Percentiles rank a stretch among this genome's conserved stretches.
phyloP scores from a whole-genome alignment of 495 filamentous ascomycete species.

The Hypomontagnella submonticulosa region DNA sequence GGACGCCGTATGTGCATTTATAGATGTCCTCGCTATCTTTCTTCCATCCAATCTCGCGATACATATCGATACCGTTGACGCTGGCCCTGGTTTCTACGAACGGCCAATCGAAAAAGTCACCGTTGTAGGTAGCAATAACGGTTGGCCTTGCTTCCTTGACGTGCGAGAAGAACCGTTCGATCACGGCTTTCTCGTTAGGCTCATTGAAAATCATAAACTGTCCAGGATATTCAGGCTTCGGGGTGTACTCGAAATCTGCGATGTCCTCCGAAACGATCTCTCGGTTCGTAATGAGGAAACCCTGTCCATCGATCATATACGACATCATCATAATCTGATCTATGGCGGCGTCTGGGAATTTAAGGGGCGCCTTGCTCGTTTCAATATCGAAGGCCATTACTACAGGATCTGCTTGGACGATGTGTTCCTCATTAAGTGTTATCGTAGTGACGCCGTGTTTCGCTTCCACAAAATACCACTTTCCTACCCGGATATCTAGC shows the following conservation, averaged over 20 bases:
- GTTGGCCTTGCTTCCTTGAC: constrained; percentile 95
- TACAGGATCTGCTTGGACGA: constrained; percentile 90
- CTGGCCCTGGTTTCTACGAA: constrained; percentile 95
- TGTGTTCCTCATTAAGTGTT: constrained; percentile 85
- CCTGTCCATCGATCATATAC: constrained; percentile 99
- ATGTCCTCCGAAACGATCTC: constrained; percentile 99
- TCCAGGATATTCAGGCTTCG: constrained; percentile 93
- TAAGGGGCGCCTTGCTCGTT: constrained; percentile 94
- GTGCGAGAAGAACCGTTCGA: constrained; percentile 94
- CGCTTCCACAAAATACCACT: constrained; percentile 96
- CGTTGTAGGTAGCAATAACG: constrained; percentile 99
- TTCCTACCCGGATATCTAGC: constrained; percentile 90
- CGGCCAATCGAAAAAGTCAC: constrained; percentile 99
- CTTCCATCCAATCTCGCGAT: constrained; percentile 94
- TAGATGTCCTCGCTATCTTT: constrained; percentile 97
- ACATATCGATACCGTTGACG: constrained; percentile 98
- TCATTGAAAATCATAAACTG: constrained; percentile 99
- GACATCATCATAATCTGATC: constrained; percentile 99
- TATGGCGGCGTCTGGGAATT: constrained; percentile 95
- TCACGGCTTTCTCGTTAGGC: constrained; percentile 84
- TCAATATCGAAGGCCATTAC: constrained; percentile 99
- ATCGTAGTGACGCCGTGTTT: constrained; percentile 89
- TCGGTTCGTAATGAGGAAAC: constrained; percentile 97
- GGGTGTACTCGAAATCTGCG: constrained; percentile 97
- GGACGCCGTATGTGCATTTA: constrained; percentile 91